A percentile compares a stretch with the other conserved stretches of the same genome.
Evolutionary conservation across 768 basidiomycete genomes (phyloP).

Genomic region (Calocybe gangraenosa): DNA sequence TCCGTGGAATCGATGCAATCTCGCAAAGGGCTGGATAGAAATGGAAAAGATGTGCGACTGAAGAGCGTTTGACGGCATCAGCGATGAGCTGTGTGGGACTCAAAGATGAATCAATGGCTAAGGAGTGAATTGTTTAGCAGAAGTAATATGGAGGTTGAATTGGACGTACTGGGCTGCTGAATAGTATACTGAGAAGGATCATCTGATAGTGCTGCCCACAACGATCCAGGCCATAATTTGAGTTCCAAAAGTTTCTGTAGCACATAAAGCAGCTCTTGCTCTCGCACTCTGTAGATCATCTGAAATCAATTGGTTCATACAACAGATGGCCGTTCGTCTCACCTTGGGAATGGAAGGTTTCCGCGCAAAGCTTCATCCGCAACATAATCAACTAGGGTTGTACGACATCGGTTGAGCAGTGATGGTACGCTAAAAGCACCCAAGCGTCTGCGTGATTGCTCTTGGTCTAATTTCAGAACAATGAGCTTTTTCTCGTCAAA

Average conservation of each 20-base stretch:
- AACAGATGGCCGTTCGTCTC: not conserved
- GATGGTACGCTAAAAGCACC: slow-evolving; percentile 71
- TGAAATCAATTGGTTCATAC: no score
- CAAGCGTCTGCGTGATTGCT: slow-evolving; percentile 56
- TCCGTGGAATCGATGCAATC: slow-evolving; percentile 68
- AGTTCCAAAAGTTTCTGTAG: slow-evolving; percentile 72
- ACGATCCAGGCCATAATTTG: slow-evolving; percentile 67
- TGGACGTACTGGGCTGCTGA: slow-evolving; percentile 53
- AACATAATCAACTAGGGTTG: slow-evolving; percentile 65
- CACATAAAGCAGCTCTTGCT: slow-evolving; percentile 87
- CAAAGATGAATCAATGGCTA: slow-evolving; percentile 38
- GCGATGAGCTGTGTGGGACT: slow-evolving; percentile 55
- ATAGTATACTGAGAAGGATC: slow-evolving; percentile 50
- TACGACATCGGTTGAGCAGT: slow-evolving; percentile 72
- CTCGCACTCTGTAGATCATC: slow-evolving; percentile 53
- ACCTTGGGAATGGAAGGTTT: slow-evolving; percentile 85
- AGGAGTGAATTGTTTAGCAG: slow-evolving; percentile 9
- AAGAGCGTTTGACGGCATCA: slow-evolving; percentile 70
- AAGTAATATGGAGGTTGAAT: not conserved
- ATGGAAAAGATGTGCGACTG: slow-evolving; percentile 83
- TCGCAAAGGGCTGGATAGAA: slow-evolving; percentile 79
- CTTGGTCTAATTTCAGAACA: slow-evolving; percentile 43
- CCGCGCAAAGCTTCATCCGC: slow-evolving; percentile 87
- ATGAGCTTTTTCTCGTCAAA: not conserved
- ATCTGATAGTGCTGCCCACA: slow-evolving; percentile 75